A percentile compares a stretch with the other conserved stretches of the same genome.
Evolutionary conservation across 2,329 filamentous ascomycete species (phyloP).

Genomic region (Verticillium nubilum): DNA sequence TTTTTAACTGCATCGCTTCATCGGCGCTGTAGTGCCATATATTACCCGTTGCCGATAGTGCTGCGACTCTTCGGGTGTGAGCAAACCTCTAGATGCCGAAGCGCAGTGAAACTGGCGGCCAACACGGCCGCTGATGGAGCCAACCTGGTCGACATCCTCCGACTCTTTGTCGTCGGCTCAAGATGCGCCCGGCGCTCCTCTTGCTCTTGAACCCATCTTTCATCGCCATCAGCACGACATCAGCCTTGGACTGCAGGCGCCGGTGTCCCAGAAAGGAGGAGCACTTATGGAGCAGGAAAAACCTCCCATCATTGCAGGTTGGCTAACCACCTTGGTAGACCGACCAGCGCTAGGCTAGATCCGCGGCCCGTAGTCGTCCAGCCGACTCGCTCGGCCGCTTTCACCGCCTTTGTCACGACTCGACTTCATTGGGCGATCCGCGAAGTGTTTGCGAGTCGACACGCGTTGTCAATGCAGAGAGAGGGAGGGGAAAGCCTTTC

Average conservation of each 20-base stretch:
- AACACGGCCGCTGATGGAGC: not conserved
- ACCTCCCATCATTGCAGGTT: not conserved
- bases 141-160: not conserved
- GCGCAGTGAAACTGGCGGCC: not conserved
- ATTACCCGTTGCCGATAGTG: not conserved
- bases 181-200: not conserved
- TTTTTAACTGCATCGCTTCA: not conserved
- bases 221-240: not conserved
- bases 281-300: not conserved
- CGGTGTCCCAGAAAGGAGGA: not conserved
- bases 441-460: not conserved
- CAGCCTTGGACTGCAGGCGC: not conserved
- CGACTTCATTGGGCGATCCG: not conserved
- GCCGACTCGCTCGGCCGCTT: not conserved
- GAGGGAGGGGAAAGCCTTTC: not conserved
- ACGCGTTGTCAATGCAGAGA: not conserved
- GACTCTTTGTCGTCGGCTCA: not conserved
- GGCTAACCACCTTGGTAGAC: not conserved
- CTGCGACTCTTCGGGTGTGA: not conserved
- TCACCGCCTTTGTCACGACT: conserved; percentile 3
- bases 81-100: not conserved
- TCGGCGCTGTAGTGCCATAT: not conserved
- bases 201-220: not conserved
- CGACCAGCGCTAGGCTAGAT: not conserved
- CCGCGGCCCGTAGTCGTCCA: not conserved